Conservation (phyloP, 2,329 filamentous ascomycete genomes). For the Trichoderma sp. region DNA sequence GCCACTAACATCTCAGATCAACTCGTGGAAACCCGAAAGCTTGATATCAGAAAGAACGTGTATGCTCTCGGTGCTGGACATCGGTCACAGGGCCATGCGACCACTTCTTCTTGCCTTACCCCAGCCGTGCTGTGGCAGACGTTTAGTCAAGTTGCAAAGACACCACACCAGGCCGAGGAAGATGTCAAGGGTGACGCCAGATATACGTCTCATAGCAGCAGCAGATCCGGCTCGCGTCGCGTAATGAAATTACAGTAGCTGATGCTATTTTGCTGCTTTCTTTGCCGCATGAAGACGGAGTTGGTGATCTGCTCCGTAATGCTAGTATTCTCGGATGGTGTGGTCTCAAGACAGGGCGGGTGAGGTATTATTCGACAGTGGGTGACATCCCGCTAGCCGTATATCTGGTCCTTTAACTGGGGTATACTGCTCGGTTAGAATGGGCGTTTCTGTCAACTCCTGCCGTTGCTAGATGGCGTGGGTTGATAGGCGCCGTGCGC, state of each 20-base stretch:
- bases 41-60: background rate
- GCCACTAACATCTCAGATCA: conserved; percentile 22
- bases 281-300: conserved; percentile 4
- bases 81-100: background rate
- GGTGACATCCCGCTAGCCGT: conserved; percentile 24
- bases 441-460: background rate
- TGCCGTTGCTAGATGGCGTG: background rate
- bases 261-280: background rate
- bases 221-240: conserved; percentile 22
- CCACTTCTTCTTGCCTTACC: background rate
- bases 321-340: background rate
- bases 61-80: background rate
- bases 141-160: background rate
- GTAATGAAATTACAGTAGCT: conserved; percentile 8
- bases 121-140: background rate
- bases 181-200: background rate
- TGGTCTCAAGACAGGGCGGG: background rate
- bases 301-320: conserved; percentile 17
- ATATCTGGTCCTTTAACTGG: conserved; percentile 16
- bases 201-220: background rate
- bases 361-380: conserved; percentile 16
- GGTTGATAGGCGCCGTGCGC: background rate
- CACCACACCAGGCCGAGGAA: background rate
- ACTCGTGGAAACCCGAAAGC: background rate
- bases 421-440: background rate